Evolutionary conservation across 495 filamentous ascomycete species (phyloP), one percentile per base, ranked within the genome.

Genomic region (Terfezia boudieri): DNA sequence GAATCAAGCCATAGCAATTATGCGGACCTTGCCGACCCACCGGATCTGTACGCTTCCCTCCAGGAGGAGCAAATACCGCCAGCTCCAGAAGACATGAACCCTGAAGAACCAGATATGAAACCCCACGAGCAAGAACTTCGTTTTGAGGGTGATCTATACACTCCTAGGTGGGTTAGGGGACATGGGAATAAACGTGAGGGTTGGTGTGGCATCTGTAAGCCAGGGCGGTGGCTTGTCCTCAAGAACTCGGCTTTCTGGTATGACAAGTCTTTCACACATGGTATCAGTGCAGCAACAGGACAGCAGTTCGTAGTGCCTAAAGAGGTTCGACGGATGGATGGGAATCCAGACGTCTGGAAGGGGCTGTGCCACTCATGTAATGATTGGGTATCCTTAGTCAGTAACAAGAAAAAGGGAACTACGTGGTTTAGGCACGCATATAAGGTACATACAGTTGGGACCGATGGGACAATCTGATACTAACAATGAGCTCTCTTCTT

Each of bases 211-310:
- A 81, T 86, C 60, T 87, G 83, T 68, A 84, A 83, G 61, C 83
- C 82, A 5, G 83, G 83, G 7, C 73, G 83, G 46, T 87, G 83
- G 83, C 71, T 86, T 11, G 83, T 85, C 16, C 67, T 87, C 53
- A 87, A 87, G 70, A 87, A 86, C 66, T 83, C 79, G 55, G 83
- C 82, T 10, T 87, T 83, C 67, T 87, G 83, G 83, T 87, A 87
- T 64, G 83, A 87, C 68, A 87, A 86, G 66, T 80, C 75, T 55
- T 87, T 86, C 64, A 82, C 79, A 2, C 83, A 86, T 55, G 83
- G 83, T 36, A 83, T 87, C 61, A 83, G 81, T 61, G 82, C 82
- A 32, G 80, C 80, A 20, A 86, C 82, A 12, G 83, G 83, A 9
- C 75, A 70, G 56, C 73, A 79, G 4, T 87, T 86, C 67, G 73